These are phyloP conservation scores for Geotrichum restrictum DNA, from an alignment of 1,139 yeast species.

Conservation along the genomic window DNA sequence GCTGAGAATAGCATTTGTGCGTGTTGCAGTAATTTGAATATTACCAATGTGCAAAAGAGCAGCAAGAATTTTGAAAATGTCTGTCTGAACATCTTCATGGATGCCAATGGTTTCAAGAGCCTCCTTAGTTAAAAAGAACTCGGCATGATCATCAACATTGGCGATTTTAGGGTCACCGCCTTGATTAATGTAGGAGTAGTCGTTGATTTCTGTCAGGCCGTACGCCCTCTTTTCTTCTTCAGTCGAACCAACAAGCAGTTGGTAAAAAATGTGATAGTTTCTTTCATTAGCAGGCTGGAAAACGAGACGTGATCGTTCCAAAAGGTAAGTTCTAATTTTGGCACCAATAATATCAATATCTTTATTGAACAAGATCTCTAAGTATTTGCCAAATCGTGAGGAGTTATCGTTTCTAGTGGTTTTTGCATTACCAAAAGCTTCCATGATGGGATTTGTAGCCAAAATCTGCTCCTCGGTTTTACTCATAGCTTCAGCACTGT, in stretches of 20 bases:
- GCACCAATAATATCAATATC: constrained; percentile 86
- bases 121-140: constrained; percentile 66
- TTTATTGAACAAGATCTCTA: constrained; percentile 80
- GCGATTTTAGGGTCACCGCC: constrained; percentile 74
- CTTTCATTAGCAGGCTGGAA: constrained; percentile 87
- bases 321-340: constrained; percentile 81
- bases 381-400: constrained; percentile 92
- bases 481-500: constrained; percentile 62
- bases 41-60: constrained; percentile 93
- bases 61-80: constrained; percentile 75
- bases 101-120: constrained; percentile 83
- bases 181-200: constrained; percentile 81
- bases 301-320: constrained; percentile 90
- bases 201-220: constrained; percentile 55
- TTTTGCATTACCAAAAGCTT: constrained; percentile 98
- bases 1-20: constrained; percentile 76
- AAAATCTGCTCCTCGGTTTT: constrained; percentile 90
- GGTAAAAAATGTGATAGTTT: constrained; percentile 94
- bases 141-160: constrained; percentile 81
- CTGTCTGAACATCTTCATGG: constrained; percentile 52
- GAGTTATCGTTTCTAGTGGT: constrained; percentile 97
- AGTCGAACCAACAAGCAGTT: constrained; percentile 73
- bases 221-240: constrained; percentile 55
- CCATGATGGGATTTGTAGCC: constrained; percentile 98
- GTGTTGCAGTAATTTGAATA: constrained; percentile 78